Base-by-base conservation (phyloP, 352 stramenopile genomes). In the Plasmopara muralis region DNA sequence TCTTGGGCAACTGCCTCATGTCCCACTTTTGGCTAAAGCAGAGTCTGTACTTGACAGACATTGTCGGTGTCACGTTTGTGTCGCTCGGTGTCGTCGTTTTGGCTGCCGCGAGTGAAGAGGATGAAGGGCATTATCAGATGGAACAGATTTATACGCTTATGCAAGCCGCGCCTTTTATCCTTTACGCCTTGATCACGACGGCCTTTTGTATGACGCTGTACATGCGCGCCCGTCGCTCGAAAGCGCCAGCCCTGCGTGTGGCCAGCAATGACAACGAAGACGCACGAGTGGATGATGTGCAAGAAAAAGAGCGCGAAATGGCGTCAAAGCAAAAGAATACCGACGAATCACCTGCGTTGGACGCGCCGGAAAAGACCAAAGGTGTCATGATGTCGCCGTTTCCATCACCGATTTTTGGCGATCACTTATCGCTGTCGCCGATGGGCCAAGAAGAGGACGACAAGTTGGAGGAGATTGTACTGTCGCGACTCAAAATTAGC, bases 1-100 rank as follows among this genome's bases (percentile, higher is more conserved):
- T 94, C 35, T 50, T 94, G 9, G 83, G 75, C 56, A 94, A 94
- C 60, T 83, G 73, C 50, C 64, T 94, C 44, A 85, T 92, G 64
- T 87, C 79, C 33, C 83, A 80, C 68, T 92, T 91, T 56, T 92
- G 79, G 79, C 72, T 91, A 50, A 91, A 92, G 57, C 79, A 94
- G 63, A 85, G 70, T 53, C 54, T 94, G 30, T 92, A 92, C 64
- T 70, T 89, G 43, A 94, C 81, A 40, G 83, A 94, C 57, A 77
- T 94, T 33, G 47, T 81, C 14, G 83, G 83, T 46, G 82, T 92
- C 9, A 53, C 64, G 14, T 67, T 91, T 20, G 82, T 94, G 50
- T 89, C 81, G 6, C 52, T 89, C 4, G 81, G 83, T 20, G 83
- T 94, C 43, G 68, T 92, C 29, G 78, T 89, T 39, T 64, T 94